Conservation (phyloP, 306 rosid genomes). For the Neltuma alba region DNA sequence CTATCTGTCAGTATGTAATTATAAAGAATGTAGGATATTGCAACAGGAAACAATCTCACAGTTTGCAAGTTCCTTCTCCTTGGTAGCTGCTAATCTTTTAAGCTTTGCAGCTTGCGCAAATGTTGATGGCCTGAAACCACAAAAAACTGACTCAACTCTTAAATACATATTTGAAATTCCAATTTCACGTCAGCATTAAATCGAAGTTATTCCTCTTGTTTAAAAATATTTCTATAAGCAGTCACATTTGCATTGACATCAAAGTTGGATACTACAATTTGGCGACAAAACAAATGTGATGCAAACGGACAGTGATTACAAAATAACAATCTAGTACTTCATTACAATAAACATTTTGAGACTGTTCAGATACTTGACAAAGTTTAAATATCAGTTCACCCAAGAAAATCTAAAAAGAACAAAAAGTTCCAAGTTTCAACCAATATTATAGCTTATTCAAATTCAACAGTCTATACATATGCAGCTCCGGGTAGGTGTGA, state of each 20-base stretch:
- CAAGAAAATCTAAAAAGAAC: neutral
- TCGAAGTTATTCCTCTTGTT: neutral
- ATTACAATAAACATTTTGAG: constrained; percentile 3
- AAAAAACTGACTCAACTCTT: constrained; percentile 15
- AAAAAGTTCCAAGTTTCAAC: neutral
- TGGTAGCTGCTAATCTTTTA: constrained; percentile 72
- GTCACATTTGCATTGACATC: neutral
- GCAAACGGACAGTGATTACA: neutral
- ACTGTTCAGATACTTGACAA: neutral
- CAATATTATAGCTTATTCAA: neutral
- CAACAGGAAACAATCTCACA: constrained; percentile 53
- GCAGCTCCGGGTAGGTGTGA: neutral
- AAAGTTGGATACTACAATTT: constrained; percentile 7
- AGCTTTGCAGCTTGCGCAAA: constrained; percentile 92
- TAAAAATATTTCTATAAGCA: constrained; percentile 9
- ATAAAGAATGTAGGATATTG: constrained; percentile 28
- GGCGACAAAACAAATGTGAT: neutral
- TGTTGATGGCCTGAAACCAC: constrained; percentile 74
- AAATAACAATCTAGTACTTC: neutral
- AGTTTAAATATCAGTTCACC: neutral
- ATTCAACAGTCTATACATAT: neutral
- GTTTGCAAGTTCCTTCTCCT: constrained; percentile 87
- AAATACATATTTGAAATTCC: constrained; percentile 11
- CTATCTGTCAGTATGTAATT: constrained; percentile 21
- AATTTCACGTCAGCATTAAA: neutral